Evolutionary conservation across 257 asterid genomes (phyloP).

Genomic region (Scutellaria baicalensis): DNA sequence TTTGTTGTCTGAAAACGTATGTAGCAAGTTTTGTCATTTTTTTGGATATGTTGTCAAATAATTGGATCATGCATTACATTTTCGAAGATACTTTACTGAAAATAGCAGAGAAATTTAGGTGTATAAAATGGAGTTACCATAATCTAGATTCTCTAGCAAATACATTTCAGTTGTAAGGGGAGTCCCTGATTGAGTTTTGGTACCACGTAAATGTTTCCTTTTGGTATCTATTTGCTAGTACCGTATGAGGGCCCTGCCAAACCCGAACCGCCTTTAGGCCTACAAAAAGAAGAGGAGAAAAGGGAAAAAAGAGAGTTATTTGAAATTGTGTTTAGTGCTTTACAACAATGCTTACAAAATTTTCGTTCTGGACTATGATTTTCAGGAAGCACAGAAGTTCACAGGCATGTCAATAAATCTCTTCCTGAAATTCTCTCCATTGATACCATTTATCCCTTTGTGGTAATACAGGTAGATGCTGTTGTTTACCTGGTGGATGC

Average conservation of each 20-base stretch:
- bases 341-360: neutral
- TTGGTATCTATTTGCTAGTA: neutral
- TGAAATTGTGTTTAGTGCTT: too few relatives aligned
- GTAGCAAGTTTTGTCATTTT: neutral
- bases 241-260: too few relatives aligned
- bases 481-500: too few relatives aligned
- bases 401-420: neutral
- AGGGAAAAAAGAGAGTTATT: too few relatives aligned
- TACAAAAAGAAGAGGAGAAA: too few relatives aligned
- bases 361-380: neutral
- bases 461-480: slow-evolving; percentile 33
- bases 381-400: neutral
- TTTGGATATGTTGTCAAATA: neutral
- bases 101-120: neutral
- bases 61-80: neutral
- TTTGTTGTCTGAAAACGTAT: neutral
- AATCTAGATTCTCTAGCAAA: neutral
- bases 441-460: neutral
- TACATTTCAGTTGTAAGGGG: neutral
- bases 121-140: neutral
- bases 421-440: neutral
- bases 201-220: neutral
- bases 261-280: too few relatives aligned
- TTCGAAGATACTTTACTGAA: neutral
- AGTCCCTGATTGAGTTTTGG: neutral